phyloP scores from a whole-genome alignment of 106 monocot genomes.

The Acanthochlamys bracteata region DNA sequence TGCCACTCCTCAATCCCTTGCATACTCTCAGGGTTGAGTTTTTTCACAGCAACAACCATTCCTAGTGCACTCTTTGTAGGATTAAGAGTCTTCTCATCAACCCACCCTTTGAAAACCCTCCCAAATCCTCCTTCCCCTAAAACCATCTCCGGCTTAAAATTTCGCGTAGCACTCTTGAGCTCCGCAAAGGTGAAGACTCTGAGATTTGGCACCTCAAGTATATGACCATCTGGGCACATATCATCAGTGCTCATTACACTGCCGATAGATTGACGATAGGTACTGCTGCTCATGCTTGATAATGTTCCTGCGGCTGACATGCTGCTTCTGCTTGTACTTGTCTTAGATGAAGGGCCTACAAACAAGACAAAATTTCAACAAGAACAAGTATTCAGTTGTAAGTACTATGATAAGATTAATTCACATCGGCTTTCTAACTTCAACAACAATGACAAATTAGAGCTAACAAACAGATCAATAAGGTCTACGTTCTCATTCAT shows the following conservation, averaged over 20 bases:
- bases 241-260: conserved; percentile 8
- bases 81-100: conserved; percentile 51
- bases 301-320: conserved; percentile 7
- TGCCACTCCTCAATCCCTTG: conserved; percentile 81
- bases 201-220: conserved; percentile 34
- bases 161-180: conserved; percentile 44
- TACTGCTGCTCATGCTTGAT: conserved; percentile 8
- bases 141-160: conserved; percentile 44
- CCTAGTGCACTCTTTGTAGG: conserved; percentile 30
- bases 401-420: neutral
- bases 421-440: neutral
- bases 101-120: conserved; percentile 60
- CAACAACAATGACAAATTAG: no score
- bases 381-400: neutral
- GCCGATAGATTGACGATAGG: conserved; percentile 14
- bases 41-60: conserved; percentile 59
- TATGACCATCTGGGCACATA: conserved; percentile 20
- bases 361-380: neutral
- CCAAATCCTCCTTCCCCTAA: conserved; percentile 71
- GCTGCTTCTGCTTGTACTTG: neutral
- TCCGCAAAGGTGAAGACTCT: conserved; percentile 43
- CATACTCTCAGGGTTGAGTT: conserved; percentile 50
- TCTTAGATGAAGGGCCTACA: conserved; percentile 8
- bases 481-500: no score
- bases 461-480: no score